These are phyloP conservation scores for Vitis cinerea DNA, from an alignment of 164 flowering plant species.

Conservation along the genomic window DNA sequence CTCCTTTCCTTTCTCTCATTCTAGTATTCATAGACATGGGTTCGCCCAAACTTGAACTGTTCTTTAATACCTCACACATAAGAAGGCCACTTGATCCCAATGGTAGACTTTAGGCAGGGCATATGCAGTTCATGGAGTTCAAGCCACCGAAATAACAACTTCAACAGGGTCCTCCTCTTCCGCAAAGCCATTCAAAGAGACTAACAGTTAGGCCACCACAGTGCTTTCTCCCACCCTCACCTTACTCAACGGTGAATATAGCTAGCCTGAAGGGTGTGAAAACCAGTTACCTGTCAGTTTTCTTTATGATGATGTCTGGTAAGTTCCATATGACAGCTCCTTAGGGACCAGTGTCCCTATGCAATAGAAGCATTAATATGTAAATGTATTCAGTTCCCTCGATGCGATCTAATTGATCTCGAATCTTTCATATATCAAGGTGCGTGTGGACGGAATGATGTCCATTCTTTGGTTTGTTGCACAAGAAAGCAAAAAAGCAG, in stretches of 20 bases:
- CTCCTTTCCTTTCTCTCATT: constrained; percentile 17
- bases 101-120: constrained; percentile 7
- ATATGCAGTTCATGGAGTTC: constrained; percentile 21
- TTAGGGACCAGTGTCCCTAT: constrained; percentile 7
- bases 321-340: constrained; percentile 5
- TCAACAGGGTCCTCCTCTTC: constrained; percentile 13
- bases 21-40: constrained; percentile 20
- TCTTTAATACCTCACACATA: constrained; percentile 29
- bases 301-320: neutral
- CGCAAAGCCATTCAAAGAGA: constrained; percentile 13
- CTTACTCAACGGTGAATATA: neutral
- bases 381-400: no score
- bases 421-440: no score
- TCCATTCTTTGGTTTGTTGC: no score
- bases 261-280: no score
- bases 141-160: constrained; percentile 21
- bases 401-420: no score
- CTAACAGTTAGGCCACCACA: constrained; percentile 1
- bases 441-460: no score
- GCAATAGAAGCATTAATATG: neutral
- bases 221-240: constrained; percentile 7
- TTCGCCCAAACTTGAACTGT: constrained; percentile 13
- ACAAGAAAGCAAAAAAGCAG: no score
- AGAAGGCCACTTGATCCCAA: no score
- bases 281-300: no score